Percentiles rank a stretch among this genome's conserved stretches.
Conservation (phyloP, 352 stramenopile genomes). For the Pythium phragmitis region DNA sequence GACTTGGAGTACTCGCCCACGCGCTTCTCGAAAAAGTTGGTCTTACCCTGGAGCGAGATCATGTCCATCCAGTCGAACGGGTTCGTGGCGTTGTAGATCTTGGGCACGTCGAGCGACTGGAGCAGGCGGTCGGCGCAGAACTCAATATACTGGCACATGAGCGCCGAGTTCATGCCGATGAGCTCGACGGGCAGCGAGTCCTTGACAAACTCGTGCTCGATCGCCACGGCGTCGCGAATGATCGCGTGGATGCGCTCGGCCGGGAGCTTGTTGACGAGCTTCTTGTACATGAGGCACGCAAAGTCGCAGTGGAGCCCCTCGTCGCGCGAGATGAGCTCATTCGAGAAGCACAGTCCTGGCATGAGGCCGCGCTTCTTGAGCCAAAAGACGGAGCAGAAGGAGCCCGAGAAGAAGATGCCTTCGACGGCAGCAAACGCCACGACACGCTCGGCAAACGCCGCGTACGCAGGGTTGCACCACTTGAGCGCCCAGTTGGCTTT, state of each 20-base stretch:
- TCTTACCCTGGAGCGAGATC: slow-evolving; percentile 98
- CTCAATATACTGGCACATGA: slow-evolving; percentile 99
- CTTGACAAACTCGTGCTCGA: slow-evolving; percentile 98
- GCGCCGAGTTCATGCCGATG: slow-evolving; percentile 98
- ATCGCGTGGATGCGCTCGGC: slow-evolving; percentile 93
- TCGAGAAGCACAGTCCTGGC: slow-evolving; percentile 98
- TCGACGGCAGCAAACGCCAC: slow-evolving; percentile 98
- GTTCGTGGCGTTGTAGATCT: slow-evolving; percentile 94
- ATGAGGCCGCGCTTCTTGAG: slow-evolving; percentile 99
- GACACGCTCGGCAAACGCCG: slow-evolving; percentile 96
- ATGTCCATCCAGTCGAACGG: slow-evolving; percentile 99
- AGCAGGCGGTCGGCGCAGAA: slow-evolving; percentile 97
- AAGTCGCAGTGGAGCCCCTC: slow-evolving; percentile 99
- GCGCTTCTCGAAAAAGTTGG: slow-evolving; percentile 98
- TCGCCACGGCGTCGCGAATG: slow-evolving; percentile 94
- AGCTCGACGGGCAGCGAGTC: slow-evolving; percentile 97
- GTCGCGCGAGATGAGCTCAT: slow-evolving; percentile 98
- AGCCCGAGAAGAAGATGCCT: slow-evolving; percentile 99
- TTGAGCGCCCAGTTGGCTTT: slow-evolving; percentile 97
- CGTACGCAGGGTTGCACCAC: slow-evolving; percentile 93
- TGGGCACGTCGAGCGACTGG: slow-evolving; percentile 87
- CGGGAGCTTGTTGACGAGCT: slow-evolving; percentile 97
- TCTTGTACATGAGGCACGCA: slow-evolving; percentile 97
- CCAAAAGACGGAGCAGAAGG: slow-evolving; percentile 99
- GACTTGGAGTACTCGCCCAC: slow-evolving; percentile 99